Percentiles rank a stretch among this genome's conserved stretches.
Conservation (phyloP, 2,329 filamentous ascomycete genomes). For the Alternaria sp. region DNA sequence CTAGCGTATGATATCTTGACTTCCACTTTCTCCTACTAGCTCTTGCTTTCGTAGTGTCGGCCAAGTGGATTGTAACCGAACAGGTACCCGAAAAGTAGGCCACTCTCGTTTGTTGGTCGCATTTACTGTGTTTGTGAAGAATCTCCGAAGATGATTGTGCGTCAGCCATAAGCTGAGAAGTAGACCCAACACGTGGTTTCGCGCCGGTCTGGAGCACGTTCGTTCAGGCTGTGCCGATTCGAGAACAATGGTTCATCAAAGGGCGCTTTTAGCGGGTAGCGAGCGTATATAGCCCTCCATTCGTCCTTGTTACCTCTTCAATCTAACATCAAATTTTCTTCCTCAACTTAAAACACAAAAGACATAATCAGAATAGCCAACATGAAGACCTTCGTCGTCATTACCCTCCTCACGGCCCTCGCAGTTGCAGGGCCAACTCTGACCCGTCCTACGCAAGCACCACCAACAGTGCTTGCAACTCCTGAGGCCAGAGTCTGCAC, state of each 20-base stretch:
- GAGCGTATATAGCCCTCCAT: neutral
- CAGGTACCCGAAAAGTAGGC: no score
- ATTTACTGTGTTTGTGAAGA: neutral
- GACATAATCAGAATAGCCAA: no score
- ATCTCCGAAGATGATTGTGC: neutral
- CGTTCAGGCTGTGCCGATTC: neutral
- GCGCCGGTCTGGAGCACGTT: neutral
- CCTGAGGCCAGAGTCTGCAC: neutral
- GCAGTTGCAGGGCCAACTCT: neutral
- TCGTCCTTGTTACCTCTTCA: neutral
- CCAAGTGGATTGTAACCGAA: neutral
- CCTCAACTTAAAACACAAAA: neutral
- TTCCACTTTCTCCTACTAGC: neutral
- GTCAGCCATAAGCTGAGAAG: slow-evolving; percentile 3
- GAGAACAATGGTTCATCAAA: neutral
- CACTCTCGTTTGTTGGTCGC: neutral
- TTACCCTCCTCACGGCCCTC: neutral
- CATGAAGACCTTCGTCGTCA: neutral
- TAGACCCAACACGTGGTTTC: neutral
- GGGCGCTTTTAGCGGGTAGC: neutral
- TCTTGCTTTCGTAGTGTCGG: neutral
- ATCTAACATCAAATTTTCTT: neutral
- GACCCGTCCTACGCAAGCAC: neutral
- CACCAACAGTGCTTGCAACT: neutral
- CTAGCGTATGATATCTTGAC: neutral